A percentile compares a stretch with the other conserved stretches of the same genome.
Evolutionary conservation across 495 filamentous ascomycete species (phyloP).

Genomic region (Xylaria cubensis): DNA sequence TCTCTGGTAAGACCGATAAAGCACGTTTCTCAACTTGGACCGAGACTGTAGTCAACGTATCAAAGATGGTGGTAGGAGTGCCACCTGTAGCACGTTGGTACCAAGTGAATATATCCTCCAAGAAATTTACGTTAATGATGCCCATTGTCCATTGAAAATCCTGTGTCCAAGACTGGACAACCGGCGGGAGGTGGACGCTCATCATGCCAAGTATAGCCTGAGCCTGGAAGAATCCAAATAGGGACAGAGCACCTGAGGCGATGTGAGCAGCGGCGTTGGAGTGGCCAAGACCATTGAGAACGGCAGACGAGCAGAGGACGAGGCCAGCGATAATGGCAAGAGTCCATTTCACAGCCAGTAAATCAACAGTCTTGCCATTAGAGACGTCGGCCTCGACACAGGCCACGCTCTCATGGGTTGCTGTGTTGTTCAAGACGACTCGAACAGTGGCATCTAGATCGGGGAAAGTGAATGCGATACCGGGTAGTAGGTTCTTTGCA

Average conservation of each 20-base stretch:
- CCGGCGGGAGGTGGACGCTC: slow-evolving; percentile 83
- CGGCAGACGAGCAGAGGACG: slow-evolving; percentile 80
- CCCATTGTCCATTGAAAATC: slow-evolving; percentile 99
- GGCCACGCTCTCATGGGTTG: slow-evolving; percentile 67
- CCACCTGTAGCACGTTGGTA: slow-evolving; percentile 95
- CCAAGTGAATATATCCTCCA: slow-evolving; percentile 91
- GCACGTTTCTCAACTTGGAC: slow-evolving; percentile 79
- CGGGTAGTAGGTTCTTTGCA: slow-evolving; percentile 71
- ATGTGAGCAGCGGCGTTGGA: slow-evolving; percentile 98
- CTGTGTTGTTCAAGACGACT: slow-evolving; percentile 76
- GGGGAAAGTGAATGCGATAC: slow-evolving; percentile 88
- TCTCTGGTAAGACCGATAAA: slow-evolving; percentile 54
- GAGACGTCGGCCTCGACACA: slow-evolving; percentile 90
- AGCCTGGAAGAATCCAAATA: slow-evolving; percentile 95
- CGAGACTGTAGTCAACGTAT: slow-evolving; percentile 74
- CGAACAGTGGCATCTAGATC: slow-evolving; percentile 90
- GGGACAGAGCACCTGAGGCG: slow-evolving; percentile 87
- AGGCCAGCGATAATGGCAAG: slow-evolving; percentile 87
- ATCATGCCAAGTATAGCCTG: slow-evolving; percentile 95
- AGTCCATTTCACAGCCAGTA: slow-evolving; percentile 86
- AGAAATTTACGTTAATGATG: slow-evolving; percentile 86
- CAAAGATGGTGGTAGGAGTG: slow-evolving; percentile 79
- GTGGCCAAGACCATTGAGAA: slow-evolving; percentile 82
- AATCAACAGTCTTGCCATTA: slow-evolving; percentile 92
- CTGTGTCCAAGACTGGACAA: slow-evolving; percentile 94